These are phyloP conservation scores for Hypoxylon perforatum DNA, from an alignment of 495 filamentous ascomycete species.

Conservation along the genomic window DNA sequence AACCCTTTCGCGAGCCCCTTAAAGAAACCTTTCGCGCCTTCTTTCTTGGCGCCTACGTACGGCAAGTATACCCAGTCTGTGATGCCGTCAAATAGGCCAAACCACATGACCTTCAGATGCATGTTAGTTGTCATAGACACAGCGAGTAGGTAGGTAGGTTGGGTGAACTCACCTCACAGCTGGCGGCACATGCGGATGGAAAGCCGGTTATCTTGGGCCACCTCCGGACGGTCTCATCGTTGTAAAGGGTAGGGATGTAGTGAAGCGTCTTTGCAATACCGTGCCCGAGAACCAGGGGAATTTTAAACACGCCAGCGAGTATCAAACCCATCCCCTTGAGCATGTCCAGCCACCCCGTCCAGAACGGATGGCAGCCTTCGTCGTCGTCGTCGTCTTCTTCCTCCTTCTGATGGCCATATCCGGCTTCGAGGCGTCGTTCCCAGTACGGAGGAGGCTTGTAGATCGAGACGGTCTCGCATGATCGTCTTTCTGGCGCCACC, in stretches of 20 bases:
- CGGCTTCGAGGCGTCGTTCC: constrained; percentile 16
- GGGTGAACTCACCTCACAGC: constrained; percentile 52
- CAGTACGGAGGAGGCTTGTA: constrained; percentile 18
- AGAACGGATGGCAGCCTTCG: constrained; percentile 35
- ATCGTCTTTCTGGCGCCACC: not conserved
- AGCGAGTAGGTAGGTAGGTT: no score
- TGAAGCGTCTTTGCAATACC: constrained; percentile 73
- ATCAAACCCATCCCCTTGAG: constrained; percentile 60
- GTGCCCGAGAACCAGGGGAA: constrained; percentile 72
- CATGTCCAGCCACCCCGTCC: constrained; percentile 32
- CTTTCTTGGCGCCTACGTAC: constrained; percentile 59
- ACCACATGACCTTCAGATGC: constrained; percentile 49
- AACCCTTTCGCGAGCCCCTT: constrained; percentile 68
- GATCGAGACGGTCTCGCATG: not conserved
- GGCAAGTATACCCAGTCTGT: constrained; percentile 60
- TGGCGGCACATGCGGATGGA: constrained; percentile 63
- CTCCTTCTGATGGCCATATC: not conserved
- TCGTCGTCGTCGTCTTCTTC: constrained; percentile 23
- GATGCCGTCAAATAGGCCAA: constrained; percentile 64
- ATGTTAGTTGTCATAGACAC: not conserved
- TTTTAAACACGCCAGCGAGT: constrained; percentile 60
- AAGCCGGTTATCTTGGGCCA: constrained; percentile 69
- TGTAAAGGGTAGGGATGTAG: constrained; percentile 73
- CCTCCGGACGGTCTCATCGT: constrained; percentile 69
- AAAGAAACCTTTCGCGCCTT: constrained; percentile 62